These are phyloP conservation scores for Parastagonospora avenae DNA, from an alignment of 2,329 filamentous ascomycete genomes.

Conservation along the genomic window DNA sequence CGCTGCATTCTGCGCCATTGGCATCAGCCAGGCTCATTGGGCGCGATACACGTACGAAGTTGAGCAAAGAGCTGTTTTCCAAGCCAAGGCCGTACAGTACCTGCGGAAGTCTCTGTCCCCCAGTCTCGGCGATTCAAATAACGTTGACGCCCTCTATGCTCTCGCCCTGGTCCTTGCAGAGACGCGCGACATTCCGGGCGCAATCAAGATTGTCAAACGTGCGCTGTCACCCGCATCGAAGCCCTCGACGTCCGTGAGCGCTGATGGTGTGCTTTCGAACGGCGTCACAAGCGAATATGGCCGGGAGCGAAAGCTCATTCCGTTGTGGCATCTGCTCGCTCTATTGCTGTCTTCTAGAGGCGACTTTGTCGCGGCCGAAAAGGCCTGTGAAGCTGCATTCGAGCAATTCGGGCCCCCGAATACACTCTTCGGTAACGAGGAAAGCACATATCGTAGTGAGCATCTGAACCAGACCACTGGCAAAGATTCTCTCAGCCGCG, in stretches of 20 bases:
- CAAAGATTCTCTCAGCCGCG: constrained; percentile 35
- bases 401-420: constrained; percentile 80
- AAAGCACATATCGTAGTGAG: constrained; percentile 65
- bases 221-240: constrained; percentile 66
- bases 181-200: constrained; percentile 76
- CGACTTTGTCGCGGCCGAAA: constrained; percentile 78
- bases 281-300: constrained; percentile 39
- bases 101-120: constrained; percentile 75
- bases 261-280: constrained; percentile 39
- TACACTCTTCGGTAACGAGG: constrained; percentile 69
- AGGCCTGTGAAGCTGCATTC: constrained; percentile 87
- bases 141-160: constrained; percentile 78
- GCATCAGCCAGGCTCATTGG: constrained; percentile 85
- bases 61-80: constrained; percentile 71
- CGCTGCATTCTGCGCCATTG: constrained; percentile 78
- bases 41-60: constrained; percentile 80
- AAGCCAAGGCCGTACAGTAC: constrained; percentile 76
- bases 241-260: constrained; percentile 29
- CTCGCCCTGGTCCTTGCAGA: constrained; percentile 87
- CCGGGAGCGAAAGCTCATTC: constrained; percentile 69
- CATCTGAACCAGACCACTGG: constrained; percentile 60
- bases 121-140: constrained; percentile 67
- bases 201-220: constrained; percentile 80
- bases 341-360: constrained; percentile 85
- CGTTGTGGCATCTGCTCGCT: constrained; percentile 89